These are phyloP conservation scores for Panaeolus cyanescens DNA, from an alignment of 768 basidiomycete genomes.

Conservation along the genomic window DNA sequence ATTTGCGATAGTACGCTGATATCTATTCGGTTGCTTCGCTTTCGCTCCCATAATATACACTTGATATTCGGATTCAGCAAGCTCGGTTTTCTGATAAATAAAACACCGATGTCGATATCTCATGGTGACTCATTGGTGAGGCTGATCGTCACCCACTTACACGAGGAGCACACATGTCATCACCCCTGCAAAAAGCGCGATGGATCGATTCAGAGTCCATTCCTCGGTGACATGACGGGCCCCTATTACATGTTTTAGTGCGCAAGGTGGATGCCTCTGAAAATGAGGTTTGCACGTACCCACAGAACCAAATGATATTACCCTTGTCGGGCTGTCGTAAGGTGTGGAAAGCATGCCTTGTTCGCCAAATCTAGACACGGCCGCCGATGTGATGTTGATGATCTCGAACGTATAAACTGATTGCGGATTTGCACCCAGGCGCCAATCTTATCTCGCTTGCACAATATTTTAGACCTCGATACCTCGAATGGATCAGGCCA, in stretches of 20 bases:
- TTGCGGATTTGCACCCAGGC: neutral
- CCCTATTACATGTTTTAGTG: neutral
- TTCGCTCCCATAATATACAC: too few relatives aligned
- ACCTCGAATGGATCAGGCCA: too few relatives aligned
- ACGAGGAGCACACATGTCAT: neutral
- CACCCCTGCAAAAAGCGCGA: neutral
- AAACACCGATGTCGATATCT: too few relatives aligned
- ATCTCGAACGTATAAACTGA: neutral
- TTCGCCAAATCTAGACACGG: neutral
- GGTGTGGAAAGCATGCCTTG: neutral
- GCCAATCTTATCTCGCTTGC: slow-evolving; percentile 2
- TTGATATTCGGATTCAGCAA: too few relatives aligned
- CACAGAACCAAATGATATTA: neutral
- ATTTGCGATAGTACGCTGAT: neutral
- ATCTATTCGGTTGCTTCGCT: neutral
- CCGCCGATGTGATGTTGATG: neutral
- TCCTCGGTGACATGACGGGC: too few relatives aligned
- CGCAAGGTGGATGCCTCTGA: neutral
- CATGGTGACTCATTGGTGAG: neutral
- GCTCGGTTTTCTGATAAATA: too few relatives aligned
- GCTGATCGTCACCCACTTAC: neutral
- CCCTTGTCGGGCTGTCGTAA: neutral
- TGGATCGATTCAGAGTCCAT: neutral
- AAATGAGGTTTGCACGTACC: neutral
- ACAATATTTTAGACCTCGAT: too few relatives aligned